phyloP scores from a whole-genome alignment of 2,329 filamentous ascomycete species.

The Fusarium kyushuense region DNA sequence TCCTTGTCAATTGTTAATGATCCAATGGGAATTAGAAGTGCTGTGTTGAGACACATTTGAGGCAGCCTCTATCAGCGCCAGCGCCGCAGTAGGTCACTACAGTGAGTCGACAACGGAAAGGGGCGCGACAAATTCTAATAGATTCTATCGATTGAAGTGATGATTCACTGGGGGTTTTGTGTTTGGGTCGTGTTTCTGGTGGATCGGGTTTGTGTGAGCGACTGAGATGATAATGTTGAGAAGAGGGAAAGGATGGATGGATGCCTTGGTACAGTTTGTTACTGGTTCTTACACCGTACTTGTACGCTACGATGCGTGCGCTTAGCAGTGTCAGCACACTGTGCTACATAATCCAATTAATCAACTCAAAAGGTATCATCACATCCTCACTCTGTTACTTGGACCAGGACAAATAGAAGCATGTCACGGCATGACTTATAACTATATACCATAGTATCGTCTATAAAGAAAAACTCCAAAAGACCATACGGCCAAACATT shows the following conservation, averaged over 20 bases:
- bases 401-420: too few relatives aligned
- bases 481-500: too few relatives aligned
- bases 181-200: not conserved
- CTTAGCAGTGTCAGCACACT: not conserved
- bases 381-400: too few relatives aligned
- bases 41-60: slow-evolving; percentile 35
- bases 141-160: not conserved
- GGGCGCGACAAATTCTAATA: not conserved
- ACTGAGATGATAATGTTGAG: not conserved
- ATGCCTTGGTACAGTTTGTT: not conserved
- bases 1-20: slow-evolving; percentile 51
- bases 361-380: not conserved
- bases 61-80: not conserved
- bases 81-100: not conserved
- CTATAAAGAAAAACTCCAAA: too few relatives aligned
- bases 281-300: not conserved
- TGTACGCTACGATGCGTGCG: not conserved
- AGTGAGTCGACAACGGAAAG: not conserved
- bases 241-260: not conserved
- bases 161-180: too few relatives aligned
- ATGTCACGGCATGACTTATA: too few relatives aligned
- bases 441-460: too few relatives aligned
- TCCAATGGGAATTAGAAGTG: slow-evolving; percentile 57
- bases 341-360: not conserved
- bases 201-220: not conserved